phyloP scores from a whole-genome alignment of 495 filamentous ascomycete species.

The Lindgomyces ingoldianus region DNA sequence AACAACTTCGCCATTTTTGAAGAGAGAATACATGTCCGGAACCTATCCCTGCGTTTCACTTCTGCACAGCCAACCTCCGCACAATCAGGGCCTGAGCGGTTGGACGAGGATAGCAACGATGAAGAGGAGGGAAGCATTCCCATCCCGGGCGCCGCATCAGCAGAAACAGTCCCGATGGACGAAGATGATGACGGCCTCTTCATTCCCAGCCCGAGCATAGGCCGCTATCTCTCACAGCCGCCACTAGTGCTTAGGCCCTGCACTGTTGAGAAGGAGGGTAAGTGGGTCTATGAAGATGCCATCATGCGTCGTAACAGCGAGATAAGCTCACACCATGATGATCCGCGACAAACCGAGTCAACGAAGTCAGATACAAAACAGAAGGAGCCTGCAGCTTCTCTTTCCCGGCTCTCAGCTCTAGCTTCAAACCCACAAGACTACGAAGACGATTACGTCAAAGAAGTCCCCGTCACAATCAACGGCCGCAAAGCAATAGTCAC shows the following conservation, averaged over 20 bases:
- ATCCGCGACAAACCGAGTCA: too few relatives aligned
- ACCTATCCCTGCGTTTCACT: too few relatives aligned
- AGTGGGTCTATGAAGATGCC: background rate
- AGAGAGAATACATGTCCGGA: too few relatives aligned
- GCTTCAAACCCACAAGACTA: background rate
- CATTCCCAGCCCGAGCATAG: background rate
- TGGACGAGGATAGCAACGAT: too few relatives aligned
- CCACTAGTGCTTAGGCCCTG: background rate
- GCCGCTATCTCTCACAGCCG: background rate
- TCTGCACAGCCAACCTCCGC: background rate
- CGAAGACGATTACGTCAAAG: conserved; percentile 24
- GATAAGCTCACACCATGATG: background rate
- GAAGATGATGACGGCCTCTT: background rate
- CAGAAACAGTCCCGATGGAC: too few relatives aligned
- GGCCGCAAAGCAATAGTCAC: background rate
- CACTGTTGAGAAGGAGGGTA: background rate
- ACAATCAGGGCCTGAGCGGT: too few relatives aligned
- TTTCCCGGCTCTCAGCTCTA: too few relatives aligned
- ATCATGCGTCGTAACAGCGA: conserved; percentile 1
- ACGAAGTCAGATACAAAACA: too few relatives aligned
- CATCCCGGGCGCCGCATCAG: too few relatives aligned
- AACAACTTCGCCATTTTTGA: too few relatives aligned
- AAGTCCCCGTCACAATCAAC: conserved; percentile 5
- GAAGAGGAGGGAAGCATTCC: too few relatives aligned
- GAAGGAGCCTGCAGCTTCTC: too few relatives aligned